phyloP scores from a whole-genome alignment of 345 rosid species.

The Salix viminalis region DNA sequence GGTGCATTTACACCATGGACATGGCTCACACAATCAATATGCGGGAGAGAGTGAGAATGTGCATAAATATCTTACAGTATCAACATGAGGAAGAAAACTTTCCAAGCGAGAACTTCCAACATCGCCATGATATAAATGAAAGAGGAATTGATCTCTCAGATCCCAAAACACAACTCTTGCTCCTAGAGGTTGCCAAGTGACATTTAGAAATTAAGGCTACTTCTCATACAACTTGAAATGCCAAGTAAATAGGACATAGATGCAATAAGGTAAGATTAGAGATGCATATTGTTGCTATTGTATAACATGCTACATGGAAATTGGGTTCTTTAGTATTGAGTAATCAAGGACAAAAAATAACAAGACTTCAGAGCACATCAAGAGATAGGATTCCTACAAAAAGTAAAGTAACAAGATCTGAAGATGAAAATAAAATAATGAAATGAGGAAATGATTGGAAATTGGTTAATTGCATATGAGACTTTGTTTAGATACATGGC shows the following conservation, averaged over 20 bases:
- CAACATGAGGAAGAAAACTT: constrained; percentile 61
- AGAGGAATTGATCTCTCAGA: constrained; percentile 68
- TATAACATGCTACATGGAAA: too few relatives aligned
- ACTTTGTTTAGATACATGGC: too few relatives aligned
- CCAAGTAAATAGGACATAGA: not conserved
- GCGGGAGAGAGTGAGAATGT: not conserved
- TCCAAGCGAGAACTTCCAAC: constrained; percentile 85
- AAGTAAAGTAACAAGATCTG: too few relatives aligned
- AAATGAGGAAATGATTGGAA: too few relatives aligned
- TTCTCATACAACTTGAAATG: constrained; percentile 2
- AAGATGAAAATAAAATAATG: too few relatives aligned
- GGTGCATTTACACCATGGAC: not conserved
- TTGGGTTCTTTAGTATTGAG: too few relatives aligned
- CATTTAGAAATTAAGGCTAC: constrained; percentile 5
- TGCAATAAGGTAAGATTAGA: not conserved
- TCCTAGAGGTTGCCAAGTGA: constrained; percentile 44
- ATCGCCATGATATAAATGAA: constrained; percentile 57
- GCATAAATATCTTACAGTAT: constrained; percentile 50
- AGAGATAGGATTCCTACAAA: too few relatives aligned
- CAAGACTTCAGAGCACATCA: too few relatives aligned
- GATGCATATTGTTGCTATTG: too few relatives aligned
- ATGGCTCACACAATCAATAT: not conserved
- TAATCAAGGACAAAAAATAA: too few relatives aligned
- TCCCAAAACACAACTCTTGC: constrained; percentile 85
- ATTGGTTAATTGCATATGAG: too few relatives aligned